phyloP scores from a whole-genome alignment of 2,329 filamentous ascomycete genomes.

The Neopestalotiopsis sp. region DNA sequence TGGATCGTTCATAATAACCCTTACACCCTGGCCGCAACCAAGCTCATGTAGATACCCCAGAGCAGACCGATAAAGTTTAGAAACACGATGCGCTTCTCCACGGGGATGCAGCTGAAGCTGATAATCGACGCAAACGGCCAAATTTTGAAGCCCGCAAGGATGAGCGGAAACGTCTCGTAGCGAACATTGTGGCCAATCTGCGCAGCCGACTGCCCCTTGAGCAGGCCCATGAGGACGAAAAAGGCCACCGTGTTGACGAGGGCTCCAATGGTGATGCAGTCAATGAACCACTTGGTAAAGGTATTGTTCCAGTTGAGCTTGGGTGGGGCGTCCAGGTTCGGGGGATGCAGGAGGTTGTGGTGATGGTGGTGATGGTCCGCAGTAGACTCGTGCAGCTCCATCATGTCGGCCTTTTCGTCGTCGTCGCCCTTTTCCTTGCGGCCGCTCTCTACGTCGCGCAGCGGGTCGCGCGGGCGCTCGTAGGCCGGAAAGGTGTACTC shows the following conservation, averaged over 20 bases:
- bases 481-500: slow-evolving; percentile 59
- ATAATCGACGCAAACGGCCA: slow-evolving; percentile 58
- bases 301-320: slow-evolving; percentile 50
- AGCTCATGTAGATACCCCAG: slow-evolving; percentile 59
- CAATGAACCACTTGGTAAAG: slow-evolving; percentile 55
- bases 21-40: slow-evolving; percentile 50
- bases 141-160: slow-evolving; percentile 56
- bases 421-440: slow-evolving; percentile 30
- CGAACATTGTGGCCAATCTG: slow-evolving; percentile 47
- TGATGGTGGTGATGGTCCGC: slow-evolving; percentile 28
- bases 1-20: background rate
- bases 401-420: slow-evolving; percentile 28
- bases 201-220: slow-evolving; percentile 45
- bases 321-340: slow-evolving; percentile 16
- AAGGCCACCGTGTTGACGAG: slow-evolving; percentile 53
- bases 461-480: slow-evolving; percentile 24
- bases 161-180: slow-evolving; percentile 52
- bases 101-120: slow-evolving; percentile 55
- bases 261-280: slow-evolving; percentile 54
- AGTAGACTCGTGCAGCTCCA: slow-evolving; percentile 11
- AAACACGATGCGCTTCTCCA: slow-evolving; percentile 56
- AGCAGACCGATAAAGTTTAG: slow-evolving; percentile 54
- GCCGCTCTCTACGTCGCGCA: slow-evolving; percentile 35
- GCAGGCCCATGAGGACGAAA: slow-evolving; percentile 51
- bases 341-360: background rate